Conservation (phyloP, 768 basidiomycete species). For the Floccularia luteovirens region DNA sequence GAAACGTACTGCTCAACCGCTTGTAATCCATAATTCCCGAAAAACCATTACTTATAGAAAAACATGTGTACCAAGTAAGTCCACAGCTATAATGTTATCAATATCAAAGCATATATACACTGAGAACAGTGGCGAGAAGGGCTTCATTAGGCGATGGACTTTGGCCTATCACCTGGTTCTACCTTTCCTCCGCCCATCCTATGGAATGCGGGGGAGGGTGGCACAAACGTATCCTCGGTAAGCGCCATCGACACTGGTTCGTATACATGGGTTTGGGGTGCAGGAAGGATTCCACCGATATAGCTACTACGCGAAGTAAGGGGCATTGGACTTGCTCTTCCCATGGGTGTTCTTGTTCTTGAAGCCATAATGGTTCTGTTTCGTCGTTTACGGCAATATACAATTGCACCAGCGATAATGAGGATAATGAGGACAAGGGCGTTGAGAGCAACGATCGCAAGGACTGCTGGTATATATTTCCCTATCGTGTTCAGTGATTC, state of each 20-base stretch:
- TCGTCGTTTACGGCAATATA: constrained; percentile 42
- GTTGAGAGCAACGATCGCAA: constrained; percentile 73
- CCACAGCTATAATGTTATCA: too few relatives aligned
- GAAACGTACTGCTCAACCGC: too few relatives aligned
- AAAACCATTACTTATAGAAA: too few relatives aligned
- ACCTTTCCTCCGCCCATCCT: constrained; percentile 24
- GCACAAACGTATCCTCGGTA: constrained; percentile 50
- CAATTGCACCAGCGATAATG: constrained; percentile 41
- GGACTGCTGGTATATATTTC: constrained; percentile 62
- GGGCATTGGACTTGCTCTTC: constrained; percentile 52
- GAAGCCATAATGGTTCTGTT: constrained; percentile 11
- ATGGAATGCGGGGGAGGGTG: constrained; percentile 54
- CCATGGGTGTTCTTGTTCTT: constrained; percentile 22
- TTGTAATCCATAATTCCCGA: too few relatives aligned
- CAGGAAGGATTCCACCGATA: constrained; percentile 19
- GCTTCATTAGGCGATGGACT: constrained; percentile 27
- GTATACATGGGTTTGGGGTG: constrained; percentile 37
- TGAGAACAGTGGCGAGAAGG: background rate
- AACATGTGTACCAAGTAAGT: too few relatives aligned
- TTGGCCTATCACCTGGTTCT: constrained; percentile 31
- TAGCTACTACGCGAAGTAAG: constrained; percentile 39
- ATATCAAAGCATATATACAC: background rate
- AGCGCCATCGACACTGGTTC: constrained; percentile 67
- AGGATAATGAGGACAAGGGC: constrained; percentile 60
- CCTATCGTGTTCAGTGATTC: constrained; percentile 56